phyloP scores from a whole-genome alignment of 305 asterid genomes.

The Solanum aculeatissimum region DNA sequence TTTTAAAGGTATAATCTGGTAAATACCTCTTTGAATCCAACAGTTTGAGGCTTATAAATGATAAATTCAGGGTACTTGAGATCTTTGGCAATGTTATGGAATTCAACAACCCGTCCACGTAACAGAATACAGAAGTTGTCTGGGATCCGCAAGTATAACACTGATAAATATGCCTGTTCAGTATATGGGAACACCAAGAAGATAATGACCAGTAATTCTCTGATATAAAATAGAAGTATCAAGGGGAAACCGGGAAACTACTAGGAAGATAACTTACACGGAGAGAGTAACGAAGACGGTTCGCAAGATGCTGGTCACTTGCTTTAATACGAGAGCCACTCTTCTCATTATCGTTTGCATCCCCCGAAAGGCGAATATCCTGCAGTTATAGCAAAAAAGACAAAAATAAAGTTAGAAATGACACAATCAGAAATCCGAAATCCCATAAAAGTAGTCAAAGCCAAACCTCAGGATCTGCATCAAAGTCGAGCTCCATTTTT shows the following conservation, averaged over 20 bases:
- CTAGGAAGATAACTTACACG: conserved; percentile 48
- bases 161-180: conserved; percentile 78
- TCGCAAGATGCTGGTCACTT: conserved; percentile 66
- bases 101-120: conserved; percentile 62
- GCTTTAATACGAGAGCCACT: conserved; percentile 11
- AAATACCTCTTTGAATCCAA: conserved; percentile 40
- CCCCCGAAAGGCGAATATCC: conserved; percentile 64
- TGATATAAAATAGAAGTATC: not conserved
- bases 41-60: conserved; percentile 57
- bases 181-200: conserved; percentile 2
- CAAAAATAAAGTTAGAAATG: conserved; percentile 7
- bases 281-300: conserved; percentile 73
- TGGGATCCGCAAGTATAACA: conserved; percentile 60
- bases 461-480: conserved; percentile 75
- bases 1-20: not conserved
- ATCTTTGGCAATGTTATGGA: conserved; percentile 65
- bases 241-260: not conserved
- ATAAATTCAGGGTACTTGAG: conserved; percentile 73
- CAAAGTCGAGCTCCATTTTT: conserved; percentile 77
- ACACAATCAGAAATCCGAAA: not conserved
- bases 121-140: conserved; percentile 47
- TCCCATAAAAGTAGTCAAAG: not conserved
- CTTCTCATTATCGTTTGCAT: conserved; percentile 15
- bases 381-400: conserved; percentile 22
- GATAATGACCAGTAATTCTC: not conserved